phyloP scores from a whole-genome alignment of 768 basidiomycete genomes.

The Amylocystis lapponica region DNA sequence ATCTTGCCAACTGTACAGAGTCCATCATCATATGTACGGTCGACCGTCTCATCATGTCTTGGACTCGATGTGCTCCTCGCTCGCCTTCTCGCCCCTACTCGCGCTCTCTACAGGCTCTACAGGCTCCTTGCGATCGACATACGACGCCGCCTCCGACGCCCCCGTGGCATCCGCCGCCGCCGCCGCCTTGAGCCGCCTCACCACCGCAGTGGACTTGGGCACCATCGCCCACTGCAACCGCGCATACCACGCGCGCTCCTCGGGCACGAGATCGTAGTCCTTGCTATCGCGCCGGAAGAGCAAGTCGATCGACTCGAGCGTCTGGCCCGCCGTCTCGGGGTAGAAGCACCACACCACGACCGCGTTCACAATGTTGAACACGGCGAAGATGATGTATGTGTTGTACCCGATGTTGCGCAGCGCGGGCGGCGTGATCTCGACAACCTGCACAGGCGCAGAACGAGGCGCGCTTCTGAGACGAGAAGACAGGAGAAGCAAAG shows the following conservation, averaged over 20 bases:
- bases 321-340: constrained; percentile 12
- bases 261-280: not conserved
- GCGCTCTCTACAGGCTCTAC: not conserved
- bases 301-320: constrained; percentile 6
- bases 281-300: not conserved
- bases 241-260: too few species aligned
- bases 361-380: constrained; percentile 40
- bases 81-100: constrained; percentile 1
- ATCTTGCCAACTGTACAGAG: too few species aligned
- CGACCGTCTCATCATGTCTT: not conserved
- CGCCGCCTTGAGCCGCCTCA: not conserved
- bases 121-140: not conserved
- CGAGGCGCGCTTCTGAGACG: not conserved
- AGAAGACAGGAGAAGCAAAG: not conserved
- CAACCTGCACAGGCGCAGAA: constrained; percentile 18
- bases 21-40: too few species aligned
- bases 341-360: constrained; percentile 33
- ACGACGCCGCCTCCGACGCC: not conserved
- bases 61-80: not conserved
- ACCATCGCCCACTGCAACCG: not conserved
- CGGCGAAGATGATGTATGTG: constrained; percentile 41
- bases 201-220: not conserved
- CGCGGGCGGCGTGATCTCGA: constrained; percentile 37
- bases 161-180: not conserved
- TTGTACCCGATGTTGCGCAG: constrained; percentile 39